Base-by-base conservation (phyloP, 306 rosid species). In the Rosa rugosa region DNA sequence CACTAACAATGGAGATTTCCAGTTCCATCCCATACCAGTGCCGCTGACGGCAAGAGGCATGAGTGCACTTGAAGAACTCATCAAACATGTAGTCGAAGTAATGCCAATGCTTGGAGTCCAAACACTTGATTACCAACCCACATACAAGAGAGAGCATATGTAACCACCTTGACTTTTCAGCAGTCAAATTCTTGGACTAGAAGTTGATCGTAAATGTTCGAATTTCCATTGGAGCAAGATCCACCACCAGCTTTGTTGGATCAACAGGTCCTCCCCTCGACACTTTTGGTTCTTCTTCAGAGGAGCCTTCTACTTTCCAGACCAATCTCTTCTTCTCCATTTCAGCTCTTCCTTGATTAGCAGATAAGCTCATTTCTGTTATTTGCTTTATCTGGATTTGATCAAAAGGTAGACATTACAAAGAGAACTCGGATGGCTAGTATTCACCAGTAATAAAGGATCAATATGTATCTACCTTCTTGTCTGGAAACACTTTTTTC, bases 321-420 rank as follows among this genome's bases (percentile, higher is more conserved):
- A 79, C 83, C 51, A 92, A 75, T 77, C 93, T 86, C 81, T 88
- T 92, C 79, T 76, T 86, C 87, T 92, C 95, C 97, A 92, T 92
- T 75, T 83, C 92, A 27, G 72, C 76, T 85, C 93, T 89, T 83
- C 69, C 91, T 86, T 92, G 97, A 81, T 89, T 90, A n/a, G 90
- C 94, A 42, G 94, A 88, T 75, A 93, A 86, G 74, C 91, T 93
- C 77, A 50, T 86, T 83, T 91, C 97, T 45, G 83, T 83, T 57
- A 85, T 51, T 75, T 87, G 77, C 63, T 41, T 80, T 80, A 93
- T 83, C 98, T 93, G 87, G 72, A 64, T 64, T 34, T 64, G 70
- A 36, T 65, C 46, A 65, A 65, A 65, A 65, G 70, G 46, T 45
- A n/a, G 17, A 14, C 47, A 9, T 51, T 34, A 72, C 62, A 6